A percentile compares a stretch with the other conserved stretches of the same genome.
phyloP scores from a whole-genome alignment of 2,329 filamentous ascomycete genomes.

The Polytolypa hystricis region DNA sequence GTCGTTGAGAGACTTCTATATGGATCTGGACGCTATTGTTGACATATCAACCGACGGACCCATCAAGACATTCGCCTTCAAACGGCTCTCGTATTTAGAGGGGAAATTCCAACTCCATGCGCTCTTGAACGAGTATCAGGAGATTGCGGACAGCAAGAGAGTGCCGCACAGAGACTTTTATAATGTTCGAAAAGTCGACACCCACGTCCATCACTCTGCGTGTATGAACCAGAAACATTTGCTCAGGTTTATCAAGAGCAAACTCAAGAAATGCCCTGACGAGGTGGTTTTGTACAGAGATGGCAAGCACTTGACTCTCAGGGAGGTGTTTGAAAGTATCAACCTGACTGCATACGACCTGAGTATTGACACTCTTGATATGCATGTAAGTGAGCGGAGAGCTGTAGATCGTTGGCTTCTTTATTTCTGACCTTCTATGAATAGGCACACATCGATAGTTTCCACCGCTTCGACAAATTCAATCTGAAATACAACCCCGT shows the following conservation, averaged over 20 bases:
- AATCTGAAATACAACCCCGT: constrained; percentile 98
- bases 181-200: constrained; percentile 97
- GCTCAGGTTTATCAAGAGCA: constrained; percentile 96
- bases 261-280: constrained; percentile 97
- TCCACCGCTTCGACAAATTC: constrained; percentile 99
- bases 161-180: constrained; percentile 98
- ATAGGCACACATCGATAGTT: constrained; percentile 88
- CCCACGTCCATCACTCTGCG: constrained; percentile 96
- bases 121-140: constrained; percentile 91
- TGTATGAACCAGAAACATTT: constrained; percentile 99
- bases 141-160: constrained; percentile 94
- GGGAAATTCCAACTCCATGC: constrained; percentile 94
- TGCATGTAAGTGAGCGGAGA: constrained; percentile 85
- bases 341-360: constrained; percentile 94
- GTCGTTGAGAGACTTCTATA: constrained; percentile 87
- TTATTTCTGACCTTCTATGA: not conserved
- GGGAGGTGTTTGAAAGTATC: constrained; percentile 93
- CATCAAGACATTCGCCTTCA: constrained; percentile 93
- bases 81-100: constrained; percentile 87
- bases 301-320: constrained; percentile 79
- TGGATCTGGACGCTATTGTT: constrained; percentile 79
- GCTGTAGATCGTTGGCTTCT: too few species aligned
- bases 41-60: constrained; percentile 90
- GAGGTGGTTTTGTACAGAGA: constrained; percentile 89
- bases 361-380: constrained; percentile 95